phyloP scores from a whole-genome alignment of 2,329 filamentous ascomycete genomes.

The Trichophyton verrucosum region DNA sequence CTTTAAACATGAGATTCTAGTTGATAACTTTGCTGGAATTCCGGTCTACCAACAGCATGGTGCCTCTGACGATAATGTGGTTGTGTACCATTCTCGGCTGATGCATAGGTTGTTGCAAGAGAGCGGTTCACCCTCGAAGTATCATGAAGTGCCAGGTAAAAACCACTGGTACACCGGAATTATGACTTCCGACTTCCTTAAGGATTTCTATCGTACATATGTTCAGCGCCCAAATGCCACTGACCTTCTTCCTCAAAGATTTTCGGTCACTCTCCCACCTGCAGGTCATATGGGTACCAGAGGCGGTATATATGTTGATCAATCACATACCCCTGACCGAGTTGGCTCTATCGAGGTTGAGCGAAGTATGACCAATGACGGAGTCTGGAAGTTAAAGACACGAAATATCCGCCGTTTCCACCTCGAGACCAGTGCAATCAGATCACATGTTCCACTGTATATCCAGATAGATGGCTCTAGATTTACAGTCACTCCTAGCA shows the following conservation, averaged over 20 bases:
- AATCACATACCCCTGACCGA: constrained; percentile 39
- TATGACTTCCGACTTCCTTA: constrained; percentile 40
- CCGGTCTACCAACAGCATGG: constrained; percentile 47
- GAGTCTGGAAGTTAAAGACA: constrained; percentile 29
- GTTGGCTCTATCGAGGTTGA: constrained; percentile 38
- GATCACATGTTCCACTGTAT: constrained; percentile 7
- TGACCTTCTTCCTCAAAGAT: constrained; percentile 22
- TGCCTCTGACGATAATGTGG: constrained; percentile 46
- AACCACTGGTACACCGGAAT: constrained; percentile 45
- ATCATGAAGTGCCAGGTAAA: constrained; percentile 38
- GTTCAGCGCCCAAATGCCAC: constrained; percentile 2
- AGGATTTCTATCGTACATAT: constrained; percentile 36
- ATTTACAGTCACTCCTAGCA: constrained; percentile 12
- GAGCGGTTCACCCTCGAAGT: constrained; percentile 31
- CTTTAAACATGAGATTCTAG: constrained; percentile 45
- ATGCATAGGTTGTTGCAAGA: constrained; percentile 40
- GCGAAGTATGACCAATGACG: constrained; percentile 14
- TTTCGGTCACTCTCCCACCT: constrained; percentile 40
- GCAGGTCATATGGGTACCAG: constrained; percentile 42
- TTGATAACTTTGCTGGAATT: constrained; percentile 40
- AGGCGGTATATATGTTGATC: constrained; percentile 39
- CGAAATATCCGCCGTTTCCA: constrained; percentile 35
- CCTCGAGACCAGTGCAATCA: constrained; percentile 14
- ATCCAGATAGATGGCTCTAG: constrained; percentile 15
- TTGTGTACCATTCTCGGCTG: constrained; percentile 44